phyloP scores from a whole-genome alignment of 2,329 filamentous ascomycete species.

The Cercospora sp. region DNA sequence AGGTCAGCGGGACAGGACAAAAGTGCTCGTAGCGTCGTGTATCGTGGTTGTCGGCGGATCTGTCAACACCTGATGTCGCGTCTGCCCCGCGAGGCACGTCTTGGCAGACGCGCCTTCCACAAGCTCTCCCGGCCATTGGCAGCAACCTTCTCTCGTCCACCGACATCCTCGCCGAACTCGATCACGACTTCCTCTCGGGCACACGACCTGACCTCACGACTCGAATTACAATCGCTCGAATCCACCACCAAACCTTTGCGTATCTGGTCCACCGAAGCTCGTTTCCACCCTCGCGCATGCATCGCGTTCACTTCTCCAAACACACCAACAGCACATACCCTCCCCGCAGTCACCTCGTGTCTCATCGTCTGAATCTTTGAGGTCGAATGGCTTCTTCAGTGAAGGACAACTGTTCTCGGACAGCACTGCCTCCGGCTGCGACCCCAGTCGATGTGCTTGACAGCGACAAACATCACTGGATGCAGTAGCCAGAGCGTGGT shows the following conservation, averaged over 20 bases:
- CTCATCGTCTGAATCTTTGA: constrained; percentile 68
- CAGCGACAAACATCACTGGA: constrained; percentile 7
- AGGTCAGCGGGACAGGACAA: background rate
- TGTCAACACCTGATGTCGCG: constrained; percentile 15
- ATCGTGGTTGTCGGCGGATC: background rate
- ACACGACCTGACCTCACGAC: constrained; percentile 20
- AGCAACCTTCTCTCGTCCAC: background rate
- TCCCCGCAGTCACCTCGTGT: constrained; percentile 76
- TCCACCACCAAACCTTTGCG: constrained; percentile 23
- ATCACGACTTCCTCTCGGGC: background rate
- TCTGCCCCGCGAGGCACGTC: constrained; percentile 7
- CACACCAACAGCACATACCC: constrained; percentile 63
- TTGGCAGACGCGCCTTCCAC: constrained; percentile 11
- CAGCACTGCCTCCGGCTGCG: constrained; percentile 25
- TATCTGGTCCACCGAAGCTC: constrained; percentile 23
- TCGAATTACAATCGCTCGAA: constrained; percentile 15
- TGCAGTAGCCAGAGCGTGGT: constrained; percentile 31
- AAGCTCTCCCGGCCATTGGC: constrained; percentile 11
- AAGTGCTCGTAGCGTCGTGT: background rate
- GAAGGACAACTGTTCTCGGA: constrained; percentile 36
- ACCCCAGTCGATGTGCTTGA: constrained; percentile 12
- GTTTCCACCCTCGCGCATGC: constrained; percentile 18
- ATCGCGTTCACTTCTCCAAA: constrained; percentile 44
- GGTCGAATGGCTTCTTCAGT: constrained; percentile 24
- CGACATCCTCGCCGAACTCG: constrained; percentile 9